Evolutionary conservation across 2,329 filamentous ascomycete species (phyloP).

Genomic region (Seiridium cupressi): DNA sequence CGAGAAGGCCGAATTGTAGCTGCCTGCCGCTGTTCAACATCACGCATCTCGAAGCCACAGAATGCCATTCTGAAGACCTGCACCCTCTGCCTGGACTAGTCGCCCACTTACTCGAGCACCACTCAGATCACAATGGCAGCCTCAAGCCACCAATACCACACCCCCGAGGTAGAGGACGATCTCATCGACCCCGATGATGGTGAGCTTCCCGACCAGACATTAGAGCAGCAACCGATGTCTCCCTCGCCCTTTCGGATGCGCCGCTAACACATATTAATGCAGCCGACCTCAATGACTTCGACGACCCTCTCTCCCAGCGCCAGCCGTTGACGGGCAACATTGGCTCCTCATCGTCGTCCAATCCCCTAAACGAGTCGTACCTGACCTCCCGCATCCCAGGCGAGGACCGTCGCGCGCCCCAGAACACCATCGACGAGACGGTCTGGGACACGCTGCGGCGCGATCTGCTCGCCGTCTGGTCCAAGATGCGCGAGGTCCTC

Average conservation of each 20-base stretch:
- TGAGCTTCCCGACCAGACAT: constrained; percentile 34
- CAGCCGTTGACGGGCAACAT: constrained; percentile 85
- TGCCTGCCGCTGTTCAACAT: neutral
- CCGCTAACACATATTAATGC: constrained; percentile 4
- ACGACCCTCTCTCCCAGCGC: constrained; percentile 74
- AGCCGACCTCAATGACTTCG: constrained; percentile 90
- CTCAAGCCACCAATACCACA: constrained; percentile 56
- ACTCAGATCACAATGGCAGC: constrained; percentile 36
- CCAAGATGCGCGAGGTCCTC: constrained; percentile 96
- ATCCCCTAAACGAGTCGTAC: constrained; percentile 70
- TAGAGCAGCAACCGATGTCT: neutral
- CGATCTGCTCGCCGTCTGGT: constrained; percentile 90
- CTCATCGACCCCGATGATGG: constrained; percentile 79
- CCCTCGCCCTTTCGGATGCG: neutral
- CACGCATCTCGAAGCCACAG: too few relatives aligned
- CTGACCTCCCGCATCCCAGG: constrained; percentile 87
- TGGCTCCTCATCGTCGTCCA: constrained; percentile 56
- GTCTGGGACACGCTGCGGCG: constrained; percentile 97
- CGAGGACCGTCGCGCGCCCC: constrained; percentile 84
- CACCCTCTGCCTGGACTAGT: neutral
- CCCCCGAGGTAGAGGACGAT: constrained; percentile 59
- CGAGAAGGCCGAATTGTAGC: neutral
- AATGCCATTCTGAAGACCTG: too few relatives aligned
- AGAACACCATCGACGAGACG: constrained; percentile 93
- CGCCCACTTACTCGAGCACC: neutral